phyloP scores from a whole-genome alignment of 257 asterid genomes.

The Eucommia ulmoides region DNA sequence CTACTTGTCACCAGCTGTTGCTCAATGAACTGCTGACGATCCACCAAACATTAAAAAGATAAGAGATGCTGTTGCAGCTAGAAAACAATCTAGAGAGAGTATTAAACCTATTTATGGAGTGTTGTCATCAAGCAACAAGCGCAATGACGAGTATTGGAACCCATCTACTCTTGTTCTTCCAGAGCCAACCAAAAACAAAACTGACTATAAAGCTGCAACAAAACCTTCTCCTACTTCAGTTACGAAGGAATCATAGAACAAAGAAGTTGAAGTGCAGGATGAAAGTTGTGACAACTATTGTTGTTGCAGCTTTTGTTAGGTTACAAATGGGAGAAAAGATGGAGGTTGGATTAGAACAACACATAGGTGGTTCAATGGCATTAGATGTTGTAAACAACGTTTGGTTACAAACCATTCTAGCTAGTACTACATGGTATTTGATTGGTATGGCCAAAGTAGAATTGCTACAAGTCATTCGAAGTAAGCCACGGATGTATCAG shows the following conservation, averaged over 20 bases:
- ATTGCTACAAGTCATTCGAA: constrained; percentile 31
- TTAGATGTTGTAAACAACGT: constrained; percentile 57
- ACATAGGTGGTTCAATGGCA: constrained; percentile 58
- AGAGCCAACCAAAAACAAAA: constrained; percentile 8
- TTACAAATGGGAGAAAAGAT: constrained; percentile 27
- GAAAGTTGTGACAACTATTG: constrained; percentile 19
- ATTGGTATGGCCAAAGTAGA: constrained; percentile 37
- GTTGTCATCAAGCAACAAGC: constrained; percentile 6
- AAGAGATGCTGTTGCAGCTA: constrained; percentile 56
- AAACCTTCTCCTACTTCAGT: constrained; percentile 7
- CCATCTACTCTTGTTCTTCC: constrained; percentile 35
- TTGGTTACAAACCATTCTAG: constrained; percentile 54
- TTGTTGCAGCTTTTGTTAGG: constrained; percentile 36
- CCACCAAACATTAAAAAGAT: constrained; percentile 50
- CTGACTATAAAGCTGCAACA: constrained; percentile 10
- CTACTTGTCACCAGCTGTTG: constrained; percentile 7
- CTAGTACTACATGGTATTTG: constrained; percentile 70
- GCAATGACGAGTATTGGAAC: constrained; percentile 51
- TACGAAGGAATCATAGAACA: constrained; percentile 6
- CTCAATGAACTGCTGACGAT: constrained; percentile 14
- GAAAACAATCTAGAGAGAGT: constrained; percentile 26
- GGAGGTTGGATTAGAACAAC: constrained; percentile 34
- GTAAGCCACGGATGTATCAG: no score
- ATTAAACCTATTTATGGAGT: constrained; percentile 3
- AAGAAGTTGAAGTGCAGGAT: constrained; percentile 4